Base-by-base conservation (phyloP, 768 basidiomycete genomes). In the Trametes cubensis region DNA sequence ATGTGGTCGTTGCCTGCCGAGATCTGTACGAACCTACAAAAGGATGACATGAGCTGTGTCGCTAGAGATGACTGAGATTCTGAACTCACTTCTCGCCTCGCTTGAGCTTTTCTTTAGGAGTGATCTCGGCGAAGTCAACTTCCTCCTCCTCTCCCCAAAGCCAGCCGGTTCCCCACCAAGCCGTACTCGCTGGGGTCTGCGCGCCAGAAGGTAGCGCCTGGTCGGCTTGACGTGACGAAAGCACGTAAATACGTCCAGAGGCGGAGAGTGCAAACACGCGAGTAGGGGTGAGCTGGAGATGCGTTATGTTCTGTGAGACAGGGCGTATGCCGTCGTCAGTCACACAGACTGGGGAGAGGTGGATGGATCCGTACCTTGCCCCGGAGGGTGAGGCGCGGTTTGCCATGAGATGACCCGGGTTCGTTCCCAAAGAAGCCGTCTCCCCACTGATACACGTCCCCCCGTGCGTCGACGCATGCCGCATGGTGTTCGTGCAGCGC, bases 371-470 rank as follows among this genome's bases (percentile, higher is more conserved):
- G 21, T 65, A 87, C 90, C 79, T 90, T 89, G 60, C 85, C 88
- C 58, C 79, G 80, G 49, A 92, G 70, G 0, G 88, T 88, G 46
- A 80, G 73, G 28, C 75, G 80, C 6, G 88, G 88, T 65, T 65
- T 64, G 64, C 26, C 73, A 60, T 48, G 73, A 53, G 70, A 68
- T 4, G 73, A 63, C 17, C 64, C 45, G 26, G 54, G 49, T 11
- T 70, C 58, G 11, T 50, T 64, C 17, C 78, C 78, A 64, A 80
- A 80, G 72, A 86, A 89, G 0, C 82, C 87, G 44, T 80, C 78
- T 0, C 92, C 92, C 92, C 92, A 94, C 67, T 93, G 90, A 68
- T 91, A 89, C 3, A 92, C 86, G 66, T 95, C 87, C 25, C 92
- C 93, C 39, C 83, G 80, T 8, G 84, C 85, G 69, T 94, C 91